phyloP scores from a whole-genome alignment of 129 eudicot genomes.

The Artemisia argyi region DNA sequence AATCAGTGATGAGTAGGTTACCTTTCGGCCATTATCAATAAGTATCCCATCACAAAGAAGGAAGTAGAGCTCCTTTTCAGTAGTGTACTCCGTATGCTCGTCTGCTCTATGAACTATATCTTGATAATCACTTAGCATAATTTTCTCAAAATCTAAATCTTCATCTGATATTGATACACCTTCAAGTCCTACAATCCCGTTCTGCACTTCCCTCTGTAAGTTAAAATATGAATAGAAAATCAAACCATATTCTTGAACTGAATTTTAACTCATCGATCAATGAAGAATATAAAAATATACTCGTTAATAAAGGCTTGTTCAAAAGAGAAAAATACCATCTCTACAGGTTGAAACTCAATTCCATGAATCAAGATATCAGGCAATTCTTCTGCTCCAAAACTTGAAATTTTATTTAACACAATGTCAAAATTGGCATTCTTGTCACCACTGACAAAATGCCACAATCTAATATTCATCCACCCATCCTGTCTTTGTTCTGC shows the following conservation, averaged over 20 bases:
- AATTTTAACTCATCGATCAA: not conserved
- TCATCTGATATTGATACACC: not conserved
- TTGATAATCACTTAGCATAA: slow-evolving; percentile 13
- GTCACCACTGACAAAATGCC: slow-evolving; percentile 14
- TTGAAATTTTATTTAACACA: not conserved
- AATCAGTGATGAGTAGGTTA: not conserved
- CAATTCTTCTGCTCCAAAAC: not conserved
- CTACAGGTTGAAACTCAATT: slow-evolving; percentile 17
- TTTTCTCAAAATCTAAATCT: slow-evolving; percentile 11
- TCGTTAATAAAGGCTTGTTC: not conserved
- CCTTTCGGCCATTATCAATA: slow-evolving; percentile 25
- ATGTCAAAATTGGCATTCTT: slow-evolving; percentile 17
- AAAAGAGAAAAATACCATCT: not conserved
- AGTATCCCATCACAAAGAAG: slow-evolving; percentile 26
- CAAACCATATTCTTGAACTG: not conserved
- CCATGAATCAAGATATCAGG: slow-evolving; percentile 15
- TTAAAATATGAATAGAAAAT: not conserved
- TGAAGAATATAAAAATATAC: not conserved
- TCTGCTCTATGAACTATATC: slow-evolving; percentile 8
- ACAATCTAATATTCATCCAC: not conserved
- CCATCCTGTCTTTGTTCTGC: slow-evolving; percentile 7
- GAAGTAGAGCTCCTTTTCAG: slow-evolving; percentile 15
- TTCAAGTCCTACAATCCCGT: not conserved
- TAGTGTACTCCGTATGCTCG: not conserved
- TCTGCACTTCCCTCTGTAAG: not conserved